A percentile compares a stretch with the other conserved stretches of the same genome.
These are phyloP conservation scores for Blastobotrys attinorum DNA, from an alignment of 805 yeast species.

Conservation along the genomic window DNA sequence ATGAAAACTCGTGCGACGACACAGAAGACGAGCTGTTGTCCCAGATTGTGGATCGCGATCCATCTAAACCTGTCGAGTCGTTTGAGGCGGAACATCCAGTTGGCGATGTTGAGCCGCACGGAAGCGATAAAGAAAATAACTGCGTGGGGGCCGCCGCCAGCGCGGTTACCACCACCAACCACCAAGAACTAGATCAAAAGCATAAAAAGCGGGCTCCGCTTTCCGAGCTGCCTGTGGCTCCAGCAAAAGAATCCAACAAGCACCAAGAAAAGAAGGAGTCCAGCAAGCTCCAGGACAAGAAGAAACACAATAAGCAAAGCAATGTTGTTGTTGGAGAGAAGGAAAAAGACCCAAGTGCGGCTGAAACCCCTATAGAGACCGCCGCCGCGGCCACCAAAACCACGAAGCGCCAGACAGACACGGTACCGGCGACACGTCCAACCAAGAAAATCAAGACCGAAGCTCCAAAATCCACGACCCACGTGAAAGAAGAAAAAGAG, in stretches of 20 bases:
- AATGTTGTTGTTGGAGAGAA: background rate
- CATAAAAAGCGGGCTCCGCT: too few species aligned
- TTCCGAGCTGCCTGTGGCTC: too few species aligned
- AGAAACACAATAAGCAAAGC: background rate
- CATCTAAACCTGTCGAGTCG: too few species aligned
- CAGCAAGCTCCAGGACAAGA: background rate
- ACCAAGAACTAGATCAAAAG: background rate
- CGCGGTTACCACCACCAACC: background rate
- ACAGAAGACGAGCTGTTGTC: conserved; percentile 30
- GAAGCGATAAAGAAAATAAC: background rate
- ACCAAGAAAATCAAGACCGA: background rate
- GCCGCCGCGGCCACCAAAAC: background rate
- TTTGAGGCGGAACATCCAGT: too few species aligned
- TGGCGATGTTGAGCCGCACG: background rate
- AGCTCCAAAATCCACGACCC: background rate
- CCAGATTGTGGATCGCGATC: too few species aligned
- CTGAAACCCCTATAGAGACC: background rate
- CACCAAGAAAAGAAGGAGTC: background rate
- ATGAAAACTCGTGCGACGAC: conserved; percentile 40
- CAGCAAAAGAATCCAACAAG: background rate
- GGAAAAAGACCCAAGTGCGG: background rate
- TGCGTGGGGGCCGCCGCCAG: background rate
- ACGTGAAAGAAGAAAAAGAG: conserved; percentile 19
- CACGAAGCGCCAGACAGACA: background rate
- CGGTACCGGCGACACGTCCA: background rate